Percentiles rank a stretch among this genome's conserved stretches.
phyloP scores from a whole-genome alignment of 371 early-diverging fungal species.

The Mucor mucedo region DNA sequence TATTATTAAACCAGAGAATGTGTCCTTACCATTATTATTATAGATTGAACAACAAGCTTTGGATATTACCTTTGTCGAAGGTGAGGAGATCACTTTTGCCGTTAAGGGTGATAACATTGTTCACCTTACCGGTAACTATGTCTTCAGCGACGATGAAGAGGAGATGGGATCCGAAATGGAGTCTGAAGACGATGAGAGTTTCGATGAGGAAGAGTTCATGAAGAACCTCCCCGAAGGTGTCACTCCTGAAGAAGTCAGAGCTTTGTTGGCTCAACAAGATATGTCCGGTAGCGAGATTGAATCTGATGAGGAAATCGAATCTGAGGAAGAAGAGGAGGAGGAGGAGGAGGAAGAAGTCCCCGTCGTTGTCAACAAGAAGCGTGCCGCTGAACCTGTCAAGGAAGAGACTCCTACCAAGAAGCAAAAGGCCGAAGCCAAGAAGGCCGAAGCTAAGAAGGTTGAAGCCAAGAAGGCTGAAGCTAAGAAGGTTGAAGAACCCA shows the following conservation, averaged over 20 bases:
- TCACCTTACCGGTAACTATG: constrained; percentile 82
- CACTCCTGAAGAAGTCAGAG: constrained; percentile 14
- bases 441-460: constrained; percentile 44
- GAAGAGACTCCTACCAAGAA: constrained; percentile 37
- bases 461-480: constrained; percentile 54
- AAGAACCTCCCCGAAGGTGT: constrained; percentile 21
- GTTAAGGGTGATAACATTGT: constrained; percentile 61
- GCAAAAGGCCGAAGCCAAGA: constrained; percentile 41
- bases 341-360: constrained; percentile 46
- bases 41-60: constrained; percentile 73
- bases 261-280: constrained; percentile 20
- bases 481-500: constrained; percentile 35
- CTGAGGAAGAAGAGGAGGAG: constrained; percentile 27
- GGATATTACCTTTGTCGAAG: constrained; percentile 78
- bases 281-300: constrained; percentile 53
- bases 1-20: too few relatives aligned
- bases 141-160: constrained; percentile 46
- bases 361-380: constrained; percentile 45
- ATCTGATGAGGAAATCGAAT: constrained; percentile 46
- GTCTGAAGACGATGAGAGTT: constrained; percentile 35
- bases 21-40: background rate
- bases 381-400: constrained; percentile 40
- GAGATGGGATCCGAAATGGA: constrained; percentile 37
- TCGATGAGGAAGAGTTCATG: constrained; percentile 49
- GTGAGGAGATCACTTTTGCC: constrained; percentile 80